Evolutionary conservation across 2,329 filamentous ascomycete species (phyloP), one percentile per base, ranked within the genome.

Genomic region (Colletotrichum agaves): DNA sequence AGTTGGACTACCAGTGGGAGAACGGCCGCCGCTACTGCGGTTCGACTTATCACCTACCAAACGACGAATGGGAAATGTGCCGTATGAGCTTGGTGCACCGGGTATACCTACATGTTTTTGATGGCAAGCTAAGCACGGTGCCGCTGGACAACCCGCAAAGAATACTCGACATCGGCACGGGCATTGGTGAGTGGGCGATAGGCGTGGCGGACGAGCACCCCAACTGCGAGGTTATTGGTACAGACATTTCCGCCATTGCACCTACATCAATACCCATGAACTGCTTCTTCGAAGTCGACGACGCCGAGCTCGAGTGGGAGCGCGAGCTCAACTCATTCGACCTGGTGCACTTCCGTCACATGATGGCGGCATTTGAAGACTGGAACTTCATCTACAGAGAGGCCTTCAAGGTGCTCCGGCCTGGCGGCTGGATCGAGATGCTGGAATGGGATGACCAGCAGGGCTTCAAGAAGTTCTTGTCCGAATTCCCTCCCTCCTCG

Each of bases 11-110:
- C 70, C 80, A 87, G 61, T 79, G 85, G 68, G 88, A 91, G 69
- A 85, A 91, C 76, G 87, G 84, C 47, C 86, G 89, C 21, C 83
- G 90, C 71, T 90, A 88, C 74, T 89, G 89, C 73, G 81, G 85
- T 37, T 82, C 83, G 37, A 62, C 67, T 27, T 91, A 90, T 73
- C 88, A 83, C 75, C 89, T 91, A 83, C 89, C 89, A 13, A 90
- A 90, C 75, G 89, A 91, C 72, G 86, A 90, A 50, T 78, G 83
- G 50, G 89, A 91, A 73, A 88, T 90, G 75, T 87, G 87, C 50
- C 86, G 89, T 46, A 76, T 90, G 57, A 84, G 86, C 65, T 81
- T 91, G 59, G 80, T 87, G 43, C 88, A 91, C 71, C 88, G 90
- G 73, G 85, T 90, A 52, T 90, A 88, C 72, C 77, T 89, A 5